phyloP scores from a whole-genome alignment of 179 eudicot genomes.

The Drosera spatulata region DNA sequence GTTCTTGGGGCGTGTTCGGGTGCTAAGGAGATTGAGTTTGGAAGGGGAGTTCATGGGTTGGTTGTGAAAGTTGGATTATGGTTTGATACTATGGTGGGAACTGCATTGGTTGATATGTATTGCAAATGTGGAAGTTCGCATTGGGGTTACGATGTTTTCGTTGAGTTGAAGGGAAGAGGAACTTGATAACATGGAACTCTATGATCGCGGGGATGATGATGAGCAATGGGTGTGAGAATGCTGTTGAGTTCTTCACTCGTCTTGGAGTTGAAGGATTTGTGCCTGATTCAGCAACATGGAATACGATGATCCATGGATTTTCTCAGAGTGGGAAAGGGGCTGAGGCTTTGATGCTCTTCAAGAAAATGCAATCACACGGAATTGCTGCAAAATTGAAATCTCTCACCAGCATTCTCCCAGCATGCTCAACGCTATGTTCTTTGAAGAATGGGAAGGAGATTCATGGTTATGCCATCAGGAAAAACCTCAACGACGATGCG shows the following conservation, averaged over 20 bases:
- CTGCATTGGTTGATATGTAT: conserved; percentile 71
- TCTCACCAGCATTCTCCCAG: conserved; percentile 60
- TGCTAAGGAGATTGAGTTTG: conserved; percentile 31
- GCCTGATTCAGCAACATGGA: conserved; percentile 88
- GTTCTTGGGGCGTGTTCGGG: conserved; percentile 65
- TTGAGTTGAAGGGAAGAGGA: conserved; percentile 41
- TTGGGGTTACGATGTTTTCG: conserved; percentile 42
- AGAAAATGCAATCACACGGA: conserved; percentile 41
- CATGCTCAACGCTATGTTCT: conserved; percentile 43
- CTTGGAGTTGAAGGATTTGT: conserved; percentile 41
- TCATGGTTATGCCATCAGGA: conserved; percentile 47
- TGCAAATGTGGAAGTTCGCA: conserved; percentile 55
- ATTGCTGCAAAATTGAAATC: conserved; percentile 41
- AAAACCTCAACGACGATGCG: conserved; percentile 28
- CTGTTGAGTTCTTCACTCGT: conserved; percentile 41
- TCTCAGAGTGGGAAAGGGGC: conserved; percentile 39
- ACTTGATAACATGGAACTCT: conserved; percentile 71
- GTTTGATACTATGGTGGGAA: conserved; percentile 53
- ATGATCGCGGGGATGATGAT: conserved; percentile 64
- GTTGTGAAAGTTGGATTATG: conserved; percentile 33
- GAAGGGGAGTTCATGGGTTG: conserved; percentile 60
- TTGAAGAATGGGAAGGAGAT: conserved; percentile 52
- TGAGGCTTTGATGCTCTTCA: conserved; percentile 52
- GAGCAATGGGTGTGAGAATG: conserved; percentile 45
- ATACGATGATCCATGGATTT: conserved; percentile 71